Percentiles rank a stretch among this genome's conserved stretches.
Conservation (phyloP, 1,139 yeast species). For the Taphrina flavorubra region DNA sequence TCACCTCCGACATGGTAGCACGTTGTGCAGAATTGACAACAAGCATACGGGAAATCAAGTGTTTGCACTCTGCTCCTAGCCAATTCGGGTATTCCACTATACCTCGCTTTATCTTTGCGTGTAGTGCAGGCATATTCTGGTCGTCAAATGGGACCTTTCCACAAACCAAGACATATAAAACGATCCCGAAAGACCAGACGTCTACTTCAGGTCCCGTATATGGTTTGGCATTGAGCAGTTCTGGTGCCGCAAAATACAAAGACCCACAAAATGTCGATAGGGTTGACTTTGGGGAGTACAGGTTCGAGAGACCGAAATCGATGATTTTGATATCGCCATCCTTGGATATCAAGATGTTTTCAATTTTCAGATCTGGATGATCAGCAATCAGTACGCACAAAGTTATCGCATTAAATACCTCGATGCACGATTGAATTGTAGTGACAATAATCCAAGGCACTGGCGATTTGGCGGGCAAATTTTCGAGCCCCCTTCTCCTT, state of each 20-base stretch:
- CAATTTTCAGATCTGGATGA: conserved; percentile 78
- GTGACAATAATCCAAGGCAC: conserved; percentile 93
- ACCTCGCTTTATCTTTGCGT: conserved; percentile 92
- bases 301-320: conserved; percentile 92
- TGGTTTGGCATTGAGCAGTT: conserved; percentile 86
- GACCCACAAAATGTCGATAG: conserved; percentile 97
- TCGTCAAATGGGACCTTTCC: conserved; percentile 98
- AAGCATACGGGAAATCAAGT: conserved; percentile 82
- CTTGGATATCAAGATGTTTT: conserved; percentile 91
- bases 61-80: conserved; percentile 81
- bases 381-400: background rate
- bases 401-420: conserved; percentile 6
- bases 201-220: conserved; percentile 97
- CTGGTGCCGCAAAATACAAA: conserved; percentile 97
- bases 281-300: conserved; percentile 72
- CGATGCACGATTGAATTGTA: conserved; percentile 93
- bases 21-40: conserved; percentile 86
- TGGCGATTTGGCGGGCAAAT: conserved; percentile 94
- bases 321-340: conserved; percentile 93
- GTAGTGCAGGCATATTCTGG: conserved; percentile 87
- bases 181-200: conserved; percentile 98
- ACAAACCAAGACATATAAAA: conserved; percentile 92
- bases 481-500: conserved; percentile 93
- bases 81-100: conserved; percentile 88
- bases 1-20: conserved; percentile 77